Percentiles rank a stretch among this genome's conserved stretches.
These are phyloP conservation scores for Apiospora aurea DNA, from an alignment of 2,329 filamentous ascomycete species.

Conservation along the genomic window DNA sequence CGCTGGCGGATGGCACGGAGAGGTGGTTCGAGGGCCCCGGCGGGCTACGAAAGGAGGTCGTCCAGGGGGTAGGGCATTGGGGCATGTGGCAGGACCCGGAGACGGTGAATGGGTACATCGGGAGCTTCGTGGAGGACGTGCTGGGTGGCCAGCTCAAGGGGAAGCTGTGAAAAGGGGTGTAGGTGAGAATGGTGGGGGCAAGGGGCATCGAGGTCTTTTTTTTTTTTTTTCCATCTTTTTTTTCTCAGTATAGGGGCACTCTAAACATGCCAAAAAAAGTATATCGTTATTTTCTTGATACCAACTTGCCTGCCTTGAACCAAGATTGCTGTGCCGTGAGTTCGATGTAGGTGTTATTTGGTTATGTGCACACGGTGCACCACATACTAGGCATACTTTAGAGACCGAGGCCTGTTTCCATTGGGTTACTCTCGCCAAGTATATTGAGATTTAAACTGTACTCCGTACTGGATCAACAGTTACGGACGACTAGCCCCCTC, in stretches of 20 bases:
- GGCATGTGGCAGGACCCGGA: slow-evolving; percentile 76
- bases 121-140: slow-evolving; percentile 69
- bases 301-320: too few relatives aligned
- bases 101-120: slow-evolving; percentile 73
- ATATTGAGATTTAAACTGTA: too few relatives aligned
- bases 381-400: too few relatives aligned
- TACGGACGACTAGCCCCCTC: too few relatives aligned
- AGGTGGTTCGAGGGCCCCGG: slow-evolving; percentile 60
- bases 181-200: not conserved
- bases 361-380: too few relatives aligned
- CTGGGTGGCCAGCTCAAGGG: slow-evolving; percentile 45
- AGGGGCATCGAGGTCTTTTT: not conserved
- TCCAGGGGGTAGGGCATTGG: slow-evolving; percentile 75
- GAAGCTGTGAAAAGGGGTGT: slow-evolving; percentile 42
- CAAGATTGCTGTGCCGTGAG: not conserved
- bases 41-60: slow-evolving; percentile 70
- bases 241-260: not conserved
- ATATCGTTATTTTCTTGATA: too few relatives aligned
- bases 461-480: too few relatives aligned
- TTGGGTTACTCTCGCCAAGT: too few relatives aligned
- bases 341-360: not conserved
- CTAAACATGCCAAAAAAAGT: not conserved
- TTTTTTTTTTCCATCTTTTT: not conserved
- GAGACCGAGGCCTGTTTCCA: too few relatives aligned
- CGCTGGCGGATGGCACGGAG: slow-evolving; percentile 77